Base-by-base conservation (phyloP, 495 filamentous ascomycete genomes). In the Lasiosphaeriaceae sp. region DNA sequence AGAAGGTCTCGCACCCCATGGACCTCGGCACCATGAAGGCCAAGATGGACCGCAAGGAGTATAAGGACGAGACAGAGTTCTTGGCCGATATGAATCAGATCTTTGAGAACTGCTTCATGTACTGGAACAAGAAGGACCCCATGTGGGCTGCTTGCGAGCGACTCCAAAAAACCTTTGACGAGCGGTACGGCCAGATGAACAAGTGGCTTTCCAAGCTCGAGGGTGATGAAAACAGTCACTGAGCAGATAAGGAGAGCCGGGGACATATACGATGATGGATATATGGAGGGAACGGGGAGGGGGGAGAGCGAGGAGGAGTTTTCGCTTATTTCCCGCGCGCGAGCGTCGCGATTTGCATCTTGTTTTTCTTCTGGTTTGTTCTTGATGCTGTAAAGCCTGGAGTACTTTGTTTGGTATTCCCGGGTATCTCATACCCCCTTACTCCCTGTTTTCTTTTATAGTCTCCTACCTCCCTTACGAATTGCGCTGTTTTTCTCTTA, bases 171-270 rank as follows among this genome's bases (percentile, higher is more conserved):
- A 76, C 73, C 11, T 80, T 80, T 44, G 74, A 79, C 62, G 77
- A 80, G 49, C 79, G 79, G 58, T 79, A 69, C 39, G 56, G 57
- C 4, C 70, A 74, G 49, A 78, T 80, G 75, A 59, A 71, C 24
- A 80, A 80, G 55, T 79, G 75, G 76, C 71, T 80, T 9, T 37
- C 69, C 7, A 80, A 80, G 66, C 68, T 77, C 69, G 67, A 73
- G 8, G 74, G 72, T 3, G 66, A 76, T 5, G 74, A 78, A 58
- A 66, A 17, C 48, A 66, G 23, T 73, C 60, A 55, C 39, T 43
- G 16, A 43, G n/a, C 39, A 43, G n/a, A 12, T 5, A 43, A 43
- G 39, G 16, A 5, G 39, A 12, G 7, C 4, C 39, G 39, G 5
- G 14, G 39, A 14, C 4, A 43, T 1, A 43, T 16, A 17, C 5